Evolutionary conservation across 2,329 filamentous ascomycete genomes (phyloP).

Genomic region (Hirsutella thompsonii): DNA sequence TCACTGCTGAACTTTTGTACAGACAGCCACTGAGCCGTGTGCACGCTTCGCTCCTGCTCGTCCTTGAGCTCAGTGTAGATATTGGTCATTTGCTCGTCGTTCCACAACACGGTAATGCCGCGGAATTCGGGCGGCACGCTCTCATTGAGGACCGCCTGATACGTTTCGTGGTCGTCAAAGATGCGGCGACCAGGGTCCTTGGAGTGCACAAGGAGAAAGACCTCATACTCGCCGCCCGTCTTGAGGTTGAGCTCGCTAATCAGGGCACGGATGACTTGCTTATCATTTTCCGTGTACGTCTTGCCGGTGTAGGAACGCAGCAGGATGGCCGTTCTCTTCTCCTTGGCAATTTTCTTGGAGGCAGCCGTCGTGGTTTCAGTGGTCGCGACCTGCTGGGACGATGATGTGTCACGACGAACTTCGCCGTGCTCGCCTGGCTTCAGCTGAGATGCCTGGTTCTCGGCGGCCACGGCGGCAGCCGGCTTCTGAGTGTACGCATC

Average conservation of each 20-base stretch:
- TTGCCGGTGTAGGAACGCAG: constrained; percentile 67
- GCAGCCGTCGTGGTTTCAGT: background rate
- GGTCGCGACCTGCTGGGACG: no score
- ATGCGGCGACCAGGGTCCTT: constrained; percentile 48
- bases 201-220: constrained; percentile 69
- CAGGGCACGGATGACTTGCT: constrained; percentile 65
- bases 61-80: constrained; percentile 68
- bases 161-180: constrained; percentile 44
- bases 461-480: constrained; percentile 6
- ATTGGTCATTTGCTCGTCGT: constrained; percentile 57
- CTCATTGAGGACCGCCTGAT: constrained; percentile 45
- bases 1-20: constrained; percentile 65
- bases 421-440: background rate
- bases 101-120: constrained; percentile 62
- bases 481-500: constrained; percentile 25
- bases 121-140: constrained; percentile 58
- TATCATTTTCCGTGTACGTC: constrained; percentile 65
- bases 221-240: constrained; percentile 69
- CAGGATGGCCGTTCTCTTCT: constrained; percentile 57
- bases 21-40: constrained; percentile 54
- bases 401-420: background rate
- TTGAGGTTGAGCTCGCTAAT: constrained; percentile 65
- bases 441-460: constrained; percentile 4
- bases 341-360: constrained; percentile 15
- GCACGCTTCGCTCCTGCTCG: constrained; percentile 37